Base-by-base conservation (phyloP, 495 filamentous ascomycete species). In the Rostrohypoxylon terebratum region DNA sequence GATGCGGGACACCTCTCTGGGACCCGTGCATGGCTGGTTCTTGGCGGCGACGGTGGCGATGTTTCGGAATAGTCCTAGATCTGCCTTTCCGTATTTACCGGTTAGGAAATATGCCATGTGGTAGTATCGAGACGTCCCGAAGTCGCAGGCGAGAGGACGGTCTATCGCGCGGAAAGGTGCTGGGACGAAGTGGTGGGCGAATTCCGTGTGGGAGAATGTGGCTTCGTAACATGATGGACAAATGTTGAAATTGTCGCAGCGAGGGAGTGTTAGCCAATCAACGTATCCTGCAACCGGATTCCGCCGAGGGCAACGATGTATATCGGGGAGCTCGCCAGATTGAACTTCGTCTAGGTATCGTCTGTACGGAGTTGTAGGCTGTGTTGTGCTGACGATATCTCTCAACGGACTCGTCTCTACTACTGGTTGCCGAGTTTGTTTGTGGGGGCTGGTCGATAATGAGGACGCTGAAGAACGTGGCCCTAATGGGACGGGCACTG, bases 61-160 rank as follows among this genome's bases (percentile, higher is more conserved):
- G 23, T 69, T 72, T 20, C 79, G 75, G 16, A 85, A 69, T 1
- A 86, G 70, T 3, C 75, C 76, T 50, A 85, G 42, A 42, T 86
- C 84, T 6, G 72, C 68, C 25, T 75, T 76, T 2, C 68, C 48
- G 23, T 82, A 72, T 61, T 85, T 83, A 10, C 77, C 59, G 9
- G 81, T 83, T 59, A 85, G 73, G 20, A 83, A 75, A 59, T 77
- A 86, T 2, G 84, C 84, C 44, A 86, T 83, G 51, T 80, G 80
- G 59, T 84, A 84, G 78, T 78, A 86, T 13, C 75, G 73, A 0
- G 82, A 82, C 14, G 78, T 65, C 1, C 82, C 84, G 64, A 85
- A 80, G 59, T 84, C 78, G 77, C 84, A 86, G 38, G 77, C 76
- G 10, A 84, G 62, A 1, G 73, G 69, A 20, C 79, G 77, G 13